Evolutionary conservation across 768 basidiomycete genomes (phyloP).

Genomic region (Podaxis pistillaris): DNA sequence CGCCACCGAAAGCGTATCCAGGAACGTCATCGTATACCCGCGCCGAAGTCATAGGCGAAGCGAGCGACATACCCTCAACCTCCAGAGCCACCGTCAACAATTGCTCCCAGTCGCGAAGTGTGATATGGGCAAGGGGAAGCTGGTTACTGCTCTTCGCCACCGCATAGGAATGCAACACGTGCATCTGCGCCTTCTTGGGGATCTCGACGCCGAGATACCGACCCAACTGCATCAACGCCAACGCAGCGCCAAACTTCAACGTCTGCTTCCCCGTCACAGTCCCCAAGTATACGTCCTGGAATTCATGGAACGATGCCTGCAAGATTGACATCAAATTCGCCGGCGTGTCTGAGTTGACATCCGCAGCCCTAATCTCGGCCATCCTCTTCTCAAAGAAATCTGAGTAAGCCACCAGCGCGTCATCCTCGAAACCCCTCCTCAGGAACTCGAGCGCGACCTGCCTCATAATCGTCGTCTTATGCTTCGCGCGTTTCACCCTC

Average conservation of each 20-base stretch:
- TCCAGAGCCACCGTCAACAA: conserved; percentile 2
- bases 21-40: background rate
- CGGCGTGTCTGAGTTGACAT: background rate
- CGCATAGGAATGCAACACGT: conserved; percentile 1
- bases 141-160: background rate
- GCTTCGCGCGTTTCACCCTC: background rate
- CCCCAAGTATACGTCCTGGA: background rate
- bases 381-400: background rate
- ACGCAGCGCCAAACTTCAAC: background rate
- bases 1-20: conserved; percentile 7
- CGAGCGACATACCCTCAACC: background rate
- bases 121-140: background rate
- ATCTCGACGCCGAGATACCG: background rate
- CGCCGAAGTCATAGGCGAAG: background rate
- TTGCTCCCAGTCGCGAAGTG: background rate
- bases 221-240: background rate
- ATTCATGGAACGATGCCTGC: background rate
- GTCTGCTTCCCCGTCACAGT: background rate
- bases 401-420: background rate
- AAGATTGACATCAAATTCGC: background rate
- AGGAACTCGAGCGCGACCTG: background rate
- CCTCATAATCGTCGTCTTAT: background rate
- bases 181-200: background rate
- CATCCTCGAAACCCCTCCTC: background rate
- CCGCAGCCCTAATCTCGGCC: background rate